Evolutionary conservation across 768 basidiomycete species (phyloP), one percentile per base, ranked within the genome.

Genomic region (Psilocybe sp.): DNA sequence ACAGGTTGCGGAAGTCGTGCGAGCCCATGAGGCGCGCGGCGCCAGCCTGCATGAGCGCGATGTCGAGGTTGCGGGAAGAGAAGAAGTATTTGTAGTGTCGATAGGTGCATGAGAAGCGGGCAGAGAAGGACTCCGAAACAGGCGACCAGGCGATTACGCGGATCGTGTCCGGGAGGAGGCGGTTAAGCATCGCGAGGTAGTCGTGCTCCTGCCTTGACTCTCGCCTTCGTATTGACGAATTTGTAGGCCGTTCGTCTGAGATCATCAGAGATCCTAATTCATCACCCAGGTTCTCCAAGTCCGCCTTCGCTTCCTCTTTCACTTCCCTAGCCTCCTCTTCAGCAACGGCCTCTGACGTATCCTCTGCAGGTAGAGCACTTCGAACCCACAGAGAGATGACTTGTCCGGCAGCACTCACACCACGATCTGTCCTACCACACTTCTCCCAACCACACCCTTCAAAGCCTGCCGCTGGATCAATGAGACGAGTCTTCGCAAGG

Each of bases 81-180:
- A 99, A 98, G 68, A 98, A 96, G 70, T 98, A 99, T 63, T 96
- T 98, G 82, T 99, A 98, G 65, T 99, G 96, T 34, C 97, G 77
- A 60, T 81, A 84, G 46, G 69, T 74, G 71, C 96, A 98, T 11
- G 84, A 86, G 69, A 88, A 94, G 4, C 97, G 85, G 7, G 95
- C 87, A 16, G 94, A 93, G 68, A 98, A 98, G 32, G 65, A 64
- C 7, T 78, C 66, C 2, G 80, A 66, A 23, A 98, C 86, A 15
- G 95, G 92, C 8, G 96, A 92, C 95, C 96, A 99, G 7, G 93
- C 94, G 44, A 93, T 76, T 35, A 98, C 72, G 19, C 94, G 88
- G 60, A 98, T 92, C 0, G 93, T 91, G 0, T 84, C 79, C 0
- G 96, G 97, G 6, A 99, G 83, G 40, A 94, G 72, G 35, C 84